These are phyloP conservation scores for Phialocephala sp. DNA, from an alignment of 2,329 filamentous ascomycete genomes.

Conservation along the genomic window DNA sequence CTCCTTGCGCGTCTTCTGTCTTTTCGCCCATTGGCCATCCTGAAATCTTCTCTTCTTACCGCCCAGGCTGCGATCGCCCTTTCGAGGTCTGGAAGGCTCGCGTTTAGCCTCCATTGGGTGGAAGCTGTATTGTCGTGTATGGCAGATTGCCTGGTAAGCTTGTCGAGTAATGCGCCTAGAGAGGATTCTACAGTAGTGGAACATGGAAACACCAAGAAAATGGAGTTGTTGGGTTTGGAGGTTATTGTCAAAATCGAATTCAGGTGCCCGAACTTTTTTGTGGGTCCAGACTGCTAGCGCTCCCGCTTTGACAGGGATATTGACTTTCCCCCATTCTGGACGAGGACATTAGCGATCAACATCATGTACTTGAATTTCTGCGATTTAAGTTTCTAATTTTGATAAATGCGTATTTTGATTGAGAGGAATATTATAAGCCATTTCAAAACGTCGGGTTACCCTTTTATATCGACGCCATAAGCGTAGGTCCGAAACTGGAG, in stretches of 20 bases:
- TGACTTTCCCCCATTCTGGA: not conserved
- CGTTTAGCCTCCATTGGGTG: conserved; percentile 25
- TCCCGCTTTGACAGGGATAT: not conserved
- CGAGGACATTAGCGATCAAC: conserved; percentile 2
- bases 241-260: not conserved
- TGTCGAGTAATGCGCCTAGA: conserved; percentile 10
- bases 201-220: conserved; percentile 38
- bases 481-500: too few relatives aligned
- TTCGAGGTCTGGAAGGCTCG: not conserved
- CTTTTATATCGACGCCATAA: too few relatives aligned
- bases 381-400: too few relatives aligned
- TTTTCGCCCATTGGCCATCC: conserved; percentile 48
- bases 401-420: too few relatives aligned
- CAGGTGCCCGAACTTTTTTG: conserved; percentile 5
- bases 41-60: conserved; percentile 40
- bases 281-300: conserved; percentile 1
- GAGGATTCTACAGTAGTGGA: conserved; percentile 13
- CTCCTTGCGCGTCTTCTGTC: conserved; percentile 61
- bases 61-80: conserved; percentile 17
- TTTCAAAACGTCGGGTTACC: too few relatives aligned
- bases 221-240: not conserved
- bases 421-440: too few relatives aligned
- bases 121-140: conserved; percentile 18
- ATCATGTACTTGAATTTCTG: too few relatives aligned
- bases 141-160: not conserved